Evolutionary conservation across 129 eudicot species (phyloP).

Genomic region (Erigeron canadensis): DNA sequence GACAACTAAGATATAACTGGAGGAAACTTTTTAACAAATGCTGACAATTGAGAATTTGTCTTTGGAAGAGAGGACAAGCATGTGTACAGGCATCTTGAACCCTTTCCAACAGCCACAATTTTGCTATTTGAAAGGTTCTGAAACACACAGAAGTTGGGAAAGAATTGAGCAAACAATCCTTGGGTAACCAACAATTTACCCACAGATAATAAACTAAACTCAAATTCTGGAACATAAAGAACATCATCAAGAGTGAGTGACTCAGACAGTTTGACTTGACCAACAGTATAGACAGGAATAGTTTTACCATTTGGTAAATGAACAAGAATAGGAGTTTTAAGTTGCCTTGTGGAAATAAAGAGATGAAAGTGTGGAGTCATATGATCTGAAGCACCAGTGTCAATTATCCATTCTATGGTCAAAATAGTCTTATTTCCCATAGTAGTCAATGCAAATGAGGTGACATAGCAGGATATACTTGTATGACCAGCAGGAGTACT

Average conservation of each 20-base stretch:
- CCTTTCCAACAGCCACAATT: not conserved
- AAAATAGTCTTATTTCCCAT: no score
- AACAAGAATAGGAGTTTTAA: not conserved
- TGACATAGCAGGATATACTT: not conserved
- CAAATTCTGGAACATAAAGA: not conserved
- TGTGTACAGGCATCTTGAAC: not conserved
- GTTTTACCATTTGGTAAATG: not conserved
- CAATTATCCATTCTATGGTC: not conserved
- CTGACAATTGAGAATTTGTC: not conserved
- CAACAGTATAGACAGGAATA: not conserved
- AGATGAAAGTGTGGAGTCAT: not conserved
- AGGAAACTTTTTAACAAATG: not conserved
- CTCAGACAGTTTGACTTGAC: not conserved
- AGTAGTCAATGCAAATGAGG: not conserved
- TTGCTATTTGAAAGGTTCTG: not conserved
- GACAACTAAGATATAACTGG: no score
- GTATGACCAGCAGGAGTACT: not conserved
- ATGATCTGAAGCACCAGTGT: not conserved
- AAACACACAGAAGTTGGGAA: not conserved
- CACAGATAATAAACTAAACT: not conserved
- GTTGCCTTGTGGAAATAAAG: no score
- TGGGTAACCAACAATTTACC: not conserved
- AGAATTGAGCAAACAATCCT: not conserved
- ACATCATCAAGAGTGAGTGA: not conserved
- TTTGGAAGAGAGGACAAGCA: not conserved